Evolutionary conservation across 2,329 filamentous ascomycete genomes (phyloP).

Genomic region (Parascedosporium putredinis): DNA sequence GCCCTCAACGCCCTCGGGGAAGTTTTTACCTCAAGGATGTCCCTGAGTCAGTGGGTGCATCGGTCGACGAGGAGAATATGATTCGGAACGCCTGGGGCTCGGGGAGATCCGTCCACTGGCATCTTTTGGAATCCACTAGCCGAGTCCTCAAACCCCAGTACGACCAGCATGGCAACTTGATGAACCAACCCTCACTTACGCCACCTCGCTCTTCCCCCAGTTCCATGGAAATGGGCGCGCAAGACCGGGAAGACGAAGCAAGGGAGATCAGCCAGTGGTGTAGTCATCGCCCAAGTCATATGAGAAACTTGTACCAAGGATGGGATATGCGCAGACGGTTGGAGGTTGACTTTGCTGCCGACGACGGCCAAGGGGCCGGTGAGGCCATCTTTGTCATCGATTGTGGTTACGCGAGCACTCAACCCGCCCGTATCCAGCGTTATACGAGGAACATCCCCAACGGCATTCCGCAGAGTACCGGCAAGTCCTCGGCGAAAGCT

Average conservation of each 20-base stretch:
- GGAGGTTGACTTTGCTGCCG: slow-evolving; percentile 80
- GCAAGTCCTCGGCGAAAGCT: slow-evolving; percentile 9
- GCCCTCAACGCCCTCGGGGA: slow-evolving; percentile 91
- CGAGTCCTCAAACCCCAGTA: slow-evolving; percentile 28
- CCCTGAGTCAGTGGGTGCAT: slow-evolving; percentile 44
- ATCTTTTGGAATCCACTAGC: slow-evolving; percentile 66
- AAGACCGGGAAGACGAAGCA: slow-evolving; percentile 66
- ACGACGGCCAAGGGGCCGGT: slow-evolving; percentile 65
- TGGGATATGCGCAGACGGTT: slow-evolving; percentile 89
- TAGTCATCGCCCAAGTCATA: slow-evolving; percentile 62
- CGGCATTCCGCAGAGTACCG: background rate
- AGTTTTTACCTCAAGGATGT: slow-evolving; percentile 73
- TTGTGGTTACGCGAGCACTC: slow-evolving; percentile 56
- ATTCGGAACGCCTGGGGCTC: slow-evolving; percentile 68
- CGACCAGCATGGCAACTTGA: slow-evolving; percentile 49
- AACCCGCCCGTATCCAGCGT: slow-evolving; percentile 31
- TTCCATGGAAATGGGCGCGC: slow-evolving; percentile 57
- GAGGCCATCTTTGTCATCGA: slow-evolving; percentile 67
- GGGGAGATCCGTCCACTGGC: slow-evolving; percentile 72
- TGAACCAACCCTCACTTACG: slow-evolving; percentile 54
- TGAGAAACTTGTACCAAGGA: slow-evolving; percentile 64
- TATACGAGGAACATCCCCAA: slow-evolving; percentile 25
- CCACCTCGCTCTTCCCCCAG: slow-evolving; percentile 69
- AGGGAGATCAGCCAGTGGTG: slow-evolving; percentile 72
- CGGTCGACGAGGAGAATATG: slow-evolving; percentile 40